phyloP scores from a whole-genome alignment of 495 filamentous ascomycete genomes.

The Penicillium pancosmium region DNA sequence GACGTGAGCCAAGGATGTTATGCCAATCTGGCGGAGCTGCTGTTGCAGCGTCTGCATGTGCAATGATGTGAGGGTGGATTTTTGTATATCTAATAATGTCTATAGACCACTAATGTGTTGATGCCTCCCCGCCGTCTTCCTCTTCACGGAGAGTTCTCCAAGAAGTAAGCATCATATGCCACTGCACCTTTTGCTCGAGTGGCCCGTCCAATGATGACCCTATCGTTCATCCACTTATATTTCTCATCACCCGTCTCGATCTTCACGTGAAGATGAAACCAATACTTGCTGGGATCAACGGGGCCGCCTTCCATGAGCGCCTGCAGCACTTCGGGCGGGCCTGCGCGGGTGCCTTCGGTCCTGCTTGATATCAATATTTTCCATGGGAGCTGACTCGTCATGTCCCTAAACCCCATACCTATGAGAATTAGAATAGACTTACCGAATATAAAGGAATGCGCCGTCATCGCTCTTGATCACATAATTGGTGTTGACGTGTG shows the following conservation, averaged over 20 bases:
- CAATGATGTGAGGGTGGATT: conserved; percentile 11
- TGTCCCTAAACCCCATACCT: not conserved
- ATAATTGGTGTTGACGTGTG: conserved; percentile 37
- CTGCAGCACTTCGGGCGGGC: conserved; percentile 30
- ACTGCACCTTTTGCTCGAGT: conserved; percentile 34
- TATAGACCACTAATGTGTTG: conserved; percentile 19
- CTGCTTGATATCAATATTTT: conserved; percentile 9
- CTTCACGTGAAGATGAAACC: conserved; percentile 37
- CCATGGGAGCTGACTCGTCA: not conserved
- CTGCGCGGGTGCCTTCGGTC: conserved; percentile 33
- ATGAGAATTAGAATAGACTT: not conserved
- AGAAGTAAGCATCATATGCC: conserved; percentile 35
- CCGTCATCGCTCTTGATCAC: conserved; percentile 35
- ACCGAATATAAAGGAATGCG: conserved; percentile 34
- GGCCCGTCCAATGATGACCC: conserved; percentile 34
- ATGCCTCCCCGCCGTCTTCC: not conserved
- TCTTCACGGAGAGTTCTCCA: conserved; percentile 25
- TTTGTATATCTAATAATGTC: conserved; percentile 27
- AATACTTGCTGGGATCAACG: conserved; percentile 33
- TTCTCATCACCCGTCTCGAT: conserved; percentile 37
- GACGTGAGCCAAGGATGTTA: conserved; percentile 30
- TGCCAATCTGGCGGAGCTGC: conserved; percentile 38
- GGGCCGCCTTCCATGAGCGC: conserved; percentile 34
- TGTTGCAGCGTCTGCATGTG: conserved; percentile 27
- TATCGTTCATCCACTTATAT: conserved; percentile 39